Percentiles rank a stretch among this genome's conserved stretches.
phyloP scores from a whole-genome alignment of 768 basidiomycete species.

The Trametes cingulata region DNA sequence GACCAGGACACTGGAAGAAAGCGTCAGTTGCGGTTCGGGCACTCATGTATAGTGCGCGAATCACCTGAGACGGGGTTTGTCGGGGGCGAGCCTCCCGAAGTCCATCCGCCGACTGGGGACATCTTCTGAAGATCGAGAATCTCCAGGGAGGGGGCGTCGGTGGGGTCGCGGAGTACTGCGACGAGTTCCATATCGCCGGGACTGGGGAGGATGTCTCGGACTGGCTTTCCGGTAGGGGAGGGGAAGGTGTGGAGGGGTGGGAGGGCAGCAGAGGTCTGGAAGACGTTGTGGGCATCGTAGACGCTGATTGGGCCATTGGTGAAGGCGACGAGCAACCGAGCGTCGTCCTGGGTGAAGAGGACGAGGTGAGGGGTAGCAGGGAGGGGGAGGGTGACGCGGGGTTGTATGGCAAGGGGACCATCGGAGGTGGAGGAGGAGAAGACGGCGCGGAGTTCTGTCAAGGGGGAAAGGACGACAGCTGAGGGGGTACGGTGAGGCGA shows the following conservation, averaged over 20 bases:
- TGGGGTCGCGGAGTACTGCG: constrained; percentile 53
- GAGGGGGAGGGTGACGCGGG: constrained; percentile 52
- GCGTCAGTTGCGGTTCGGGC: not conserved
- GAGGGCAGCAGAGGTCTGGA: constrained; percentile 43
- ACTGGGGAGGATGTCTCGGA: constrained; percentile 63
- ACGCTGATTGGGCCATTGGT: constrained; percentile 59
- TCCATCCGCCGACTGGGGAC: constrained; percentile 50
- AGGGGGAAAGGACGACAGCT: constrained; percentile 66
- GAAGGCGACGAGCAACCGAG: constrained; percentile 59
- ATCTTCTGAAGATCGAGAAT: constrained; percentile 59
- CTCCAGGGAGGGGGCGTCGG: constrained; percentile 48
- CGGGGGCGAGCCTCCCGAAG: constrained; percentile 48
- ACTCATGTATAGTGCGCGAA: constrained; percentile 28
- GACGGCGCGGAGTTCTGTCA: constrained; percentile 58
- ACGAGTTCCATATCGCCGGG: constrained; percentile 63
- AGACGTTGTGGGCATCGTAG: constrained; percentile 56
- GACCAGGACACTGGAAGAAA: constrained; percentile 70
- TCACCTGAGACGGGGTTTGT: constrained; percentile 60
- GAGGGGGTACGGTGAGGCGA: constrained; percentile 1
- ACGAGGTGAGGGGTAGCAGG: constrained; percentile 53
- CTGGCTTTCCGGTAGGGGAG: constrained; percentile 42
- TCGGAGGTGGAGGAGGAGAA: constrained; percentile 44
- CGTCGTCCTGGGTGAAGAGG: constrained; percentile 58
- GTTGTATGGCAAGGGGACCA: constrained; percentile 44
- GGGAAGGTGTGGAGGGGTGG: constrained; percentile 47